phyloP scores from a whole-genome alignment of 345 rosid species.

The Garcia nutans region DNA sequence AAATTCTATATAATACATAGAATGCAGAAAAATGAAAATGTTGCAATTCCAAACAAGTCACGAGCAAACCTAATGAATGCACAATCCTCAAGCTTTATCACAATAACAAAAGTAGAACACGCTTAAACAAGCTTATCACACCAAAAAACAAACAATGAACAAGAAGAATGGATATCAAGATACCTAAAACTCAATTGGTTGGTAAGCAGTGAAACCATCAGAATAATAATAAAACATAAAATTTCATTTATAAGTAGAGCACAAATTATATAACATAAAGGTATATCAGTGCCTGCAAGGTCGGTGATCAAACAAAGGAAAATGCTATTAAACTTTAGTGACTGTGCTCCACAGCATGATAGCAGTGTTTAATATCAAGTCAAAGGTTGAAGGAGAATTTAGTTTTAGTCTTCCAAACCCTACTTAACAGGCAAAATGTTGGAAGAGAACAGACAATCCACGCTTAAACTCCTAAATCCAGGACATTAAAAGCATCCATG shows the following conservation, averaged over 20 bases:
- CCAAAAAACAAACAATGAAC: neutral
- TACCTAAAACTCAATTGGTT: neutral
- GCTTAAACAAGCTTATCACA: neutral
- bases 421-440: neutral
- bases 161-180: neutral
- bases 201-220: neutral
- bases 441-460: too few species aligned
- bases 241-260: neutral
- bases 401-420: neutral
- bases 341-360: neutral
- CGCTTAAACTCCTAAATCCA: neutral
- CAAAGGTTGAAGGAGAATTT: neutral
- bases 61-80: neutral
- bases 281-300: neutral
- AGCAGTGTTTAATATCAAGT: neutral
- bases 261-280: neutral
- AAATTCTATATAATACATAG: too few species aligned
- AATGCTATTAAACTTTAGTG: neutral
- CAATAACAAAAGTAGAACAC: neutral
- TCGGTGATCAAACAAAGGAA: neutral
- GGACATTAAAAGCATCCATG: neutral
- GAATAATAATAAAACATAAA: neutral
- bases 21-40: neutral
- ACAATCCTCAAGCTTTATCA: neutral
- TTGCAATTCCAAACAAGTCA: neutral